Evolutionary conservation across 768 basidiomycete genomes (phyloP), one percentile per base, ranked within the genome.

Genomic region (Amyloporia xantha): DNA sequence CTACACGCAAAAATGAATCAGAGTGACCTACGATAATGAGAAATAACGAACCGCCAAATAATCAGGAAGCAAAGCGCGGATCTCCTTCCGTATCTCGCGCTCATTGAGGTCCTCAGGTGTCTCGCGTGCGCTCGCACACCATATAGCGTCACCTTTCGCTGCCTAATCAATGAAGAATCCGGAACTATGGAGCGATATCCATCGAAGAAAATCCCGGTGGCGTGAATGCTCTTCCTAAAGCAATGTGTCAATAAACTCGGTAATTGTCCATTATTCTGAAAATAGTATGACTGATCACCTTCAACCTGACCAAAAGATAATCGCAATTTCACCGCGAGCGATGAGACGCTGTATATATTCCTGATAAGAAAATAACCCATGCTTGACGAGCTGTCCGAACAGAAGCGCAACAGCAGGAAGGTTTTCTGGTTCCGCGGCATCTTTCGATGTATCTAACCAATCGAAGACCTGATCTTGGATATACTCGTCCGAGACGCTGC

Each of bases 331-430:
- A 7, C 86, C 82, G 15, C 90, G 77, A 3, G 87, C 87, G 47
- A 92, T 79, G n/a, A 91, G 71, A 36, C 86, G 77, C 58, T 89
- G 86, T 33, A 91, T 76, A 58, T 91, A 91, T 36, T 71, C 73
- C 12, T 78, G 71, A 56, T 87, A 91, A 6, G 83, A 84, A 62
- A 91, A 91, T 17, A 89, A 60, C 12, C 76, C 79, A n/a, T 70
- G 66, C 59, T 81, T 79, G 11, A 86, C 77, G 1, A 92, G 73
- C 60, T 85, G 81, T 3, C 82, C 87, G 47, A 81, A 88, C 5
- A 91, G 66, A 13, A 82, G 66, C 9, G 86, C 75, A 23, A 89
- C 75, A n/a, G 77, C 65, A 25, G 72, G 68, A 3, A 86, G 67
- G 56, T 81, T 86, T 5, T 65, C 66, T 12, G 62, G 48, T 25